phyloP scores from a whole-genome alignment of 805 yeast genomes.

The Starmerella davenportii region DNA sequence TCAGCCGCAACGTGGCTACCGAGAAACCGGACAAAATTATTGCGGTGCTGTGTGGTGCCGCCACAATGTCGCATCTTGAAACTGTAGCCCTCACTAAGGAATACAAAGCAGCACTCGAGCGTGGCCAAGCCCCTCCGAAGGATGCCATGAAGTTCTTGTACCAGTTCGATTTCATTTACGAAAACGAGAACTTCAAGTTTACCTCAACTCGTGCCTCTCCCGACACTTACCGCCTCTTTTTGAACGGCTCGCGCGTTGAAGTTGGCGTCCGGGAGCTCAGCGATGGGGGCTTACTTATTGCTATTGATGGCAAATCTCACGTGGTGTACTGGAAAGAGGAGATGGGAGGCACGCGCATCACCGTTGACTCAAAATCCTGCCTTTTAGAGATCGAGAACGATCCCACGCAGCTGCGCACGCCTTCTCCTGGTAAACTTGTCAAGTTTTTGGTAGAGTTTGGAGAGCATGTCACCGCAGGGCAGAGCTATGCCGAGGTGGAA shows the following conservation, averaged over 20 bases:
- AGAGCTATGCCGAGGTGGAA: constrained; percentile 94
- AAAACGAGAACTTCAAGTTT: constrained; percentile 80
- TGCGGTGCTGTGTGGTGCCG: constrained; percentile 95
- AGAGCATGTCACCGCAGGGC: constrained; percentile 79
- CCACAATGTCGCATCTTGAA: constrained; percentile 76
- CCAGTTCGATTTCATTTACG: constrained; percentile 90
- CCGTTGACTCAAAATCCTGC: constrained; percentile 92
- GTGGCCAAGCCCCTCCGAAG: constrained; percentile 87
- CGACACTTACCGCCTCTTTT: constrained; percentile 71
- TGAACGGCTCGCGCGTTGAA: constrained; percentile 80
- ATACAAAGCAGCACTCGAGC: constrained; percentile 63
- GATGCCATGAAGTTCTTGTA: constrained; percentile 66
- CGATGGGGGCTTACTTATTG: constrained; percentile 83
- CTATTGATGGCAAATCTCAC: constrained; percentile 84
- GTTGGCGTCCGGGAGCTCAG: constrained; percentile 77
- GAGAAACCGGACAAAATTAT: constrained; percentile 85
- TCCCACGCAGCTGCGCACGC: constrained; percentile 96
- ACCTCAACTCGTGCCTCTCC: constrained; percentile 85
- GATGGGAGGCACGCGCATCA: constrained; percentile 81
- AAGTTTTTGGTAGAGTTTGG: constrained; percentile 88
- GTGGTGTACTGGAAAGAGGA: constrained; percentile 96
- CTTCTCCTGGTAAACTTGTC: constrained; percentile 96
- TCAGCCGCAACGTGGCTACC: constrained; percentile 81
- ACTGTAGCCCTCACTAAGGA: constrained; percentile 52
- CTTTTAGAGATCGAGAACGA: constrained; percentile 87